Conservation (phyloP, 768 basidiomycete genomes). For the Leccinum ochraceum region DNA sequence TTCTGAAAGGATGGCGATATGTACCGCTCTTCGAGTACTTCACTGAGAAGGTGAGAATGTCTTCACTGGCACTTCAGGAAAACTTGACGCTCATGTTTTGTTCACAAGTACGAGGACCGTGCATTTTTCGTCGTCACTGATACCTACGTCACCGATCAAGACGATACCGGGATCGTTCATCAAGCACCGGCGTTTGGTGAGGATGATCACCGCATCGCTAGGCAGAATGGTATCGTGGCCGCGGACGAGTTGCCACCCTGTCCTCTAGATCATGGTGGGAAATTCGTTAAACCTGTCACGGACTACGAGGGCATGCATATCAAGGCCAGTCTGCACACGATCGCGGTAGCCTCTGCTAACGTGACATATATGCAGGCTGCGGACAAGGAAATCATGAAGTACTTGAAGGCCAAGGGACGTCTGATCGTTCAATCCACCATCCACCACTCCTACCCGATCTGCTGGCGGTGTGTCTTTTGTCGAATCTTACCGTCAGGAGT, state of each 20-base stretch:
- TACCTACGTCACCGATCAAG: conserved; percentile 88
- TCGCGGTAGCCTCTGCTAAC: conserved; percentile 3
- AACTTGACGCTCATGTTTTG: neutral
- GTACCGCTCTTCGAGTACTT: conserved; percentile 96
- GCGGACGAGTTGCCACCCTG: conserved; percentile 95
- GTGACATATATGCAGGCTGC: conserved; percentile 59
- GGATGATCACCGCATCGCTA: conserved; percentile 94
- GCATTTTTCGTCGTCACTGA: conserved; percentile 90
- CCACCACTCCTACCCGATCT: conserved; percentile 94
- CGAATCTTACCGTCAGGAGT: neutral
- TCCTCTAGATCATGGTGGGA: conserved; percentile 88
- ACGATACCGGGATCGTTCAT: conserved; percentile 98
- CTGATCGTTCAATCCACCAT: conserved; percentile 86
- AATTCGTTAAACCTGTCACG: conserved; percentile 85
- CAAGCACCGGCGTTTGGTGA: conserved; percentile 99
- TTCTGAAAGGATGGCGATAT: conserved; percentile 97
- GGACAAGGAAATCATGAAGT: conserved; percentile 92
- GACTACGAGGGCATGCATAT: conserved; percentile 89
- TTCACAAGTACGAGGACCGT: conserved; percentile 76
- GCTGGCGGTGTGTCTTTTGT: conserved; percentile 72
- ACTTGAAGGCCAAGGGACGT: conserved; percentile 82
- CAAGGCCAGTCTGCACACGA: conserved; percentile 56
- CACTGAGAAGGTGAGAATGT: conserved; percentile 73
- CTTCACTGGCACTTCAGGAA: neutral
- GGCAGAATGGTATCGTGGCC: conserved; percentile 79